A percentile compares a stretch with the other conserved stretches of the same genome.
Evolutionary conservation across 106 monocot genomes (phyloP).

Genomic region (Acorus calamus): DNA sequence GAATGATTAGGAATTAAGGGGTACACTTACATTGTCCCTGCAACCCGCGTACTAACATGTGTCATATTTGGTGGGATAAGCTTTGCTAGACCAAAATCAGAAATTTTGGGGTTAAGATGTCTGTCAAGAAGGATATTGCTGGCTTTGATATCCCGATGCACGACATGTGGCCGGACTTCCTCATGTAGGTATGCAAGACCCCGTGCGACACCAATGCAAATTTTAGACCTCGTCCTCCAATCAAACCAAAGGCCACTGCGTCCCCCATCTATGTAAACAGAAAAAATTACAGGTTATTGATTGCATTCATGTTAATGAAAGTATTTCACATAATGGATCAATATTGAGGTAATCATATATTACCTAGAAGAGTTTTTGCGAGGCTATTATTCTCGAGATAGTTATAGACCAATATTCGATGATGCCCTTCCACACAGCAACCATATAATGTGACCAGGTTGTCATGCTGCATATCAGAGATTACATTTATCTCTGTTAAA

Average conservation of each 20-base stretch:
- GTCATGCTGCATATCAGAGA: constrained; percentile 36
- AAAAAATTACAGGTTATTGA: neutral
- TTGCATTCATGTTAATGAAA: too few species aligned
- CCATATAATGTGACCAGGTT: constrained; percentile 52
- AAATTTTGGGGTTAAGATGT: constrained; percentile 33
- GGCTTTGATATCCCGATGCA: constrained; percentile 40
- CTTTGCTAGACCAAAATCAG: constrained; percentile 45
- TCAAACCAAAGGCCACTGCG: constrained; percentile 11
- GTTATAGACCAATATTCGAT: constrained; percentile 51
- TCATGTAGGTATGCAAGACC: constrained; percentile 40
- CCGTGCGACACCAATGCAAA: constrained; percentile 34
- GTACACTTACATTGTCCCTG: constrained; percentile 29
- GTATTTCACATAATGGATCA: too few species aligned
- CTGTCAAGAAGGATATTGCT: constrained; percentile 42
- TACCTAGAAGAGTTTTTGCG: constrained; percentile 53
- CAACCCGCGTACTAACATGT: constrained; percentile 37
- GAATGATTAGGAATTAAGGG: neutral
- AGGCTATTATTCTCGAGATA: constrained; percentile 57
- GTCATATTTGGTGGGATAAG: constrained; percentile 23
- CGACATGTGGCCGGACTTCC: constrained; percentile 19
- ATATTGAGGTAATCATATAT: too few species aligned
- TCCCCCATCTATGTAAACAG: constrained; percentile 6
- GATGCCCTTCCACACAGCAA: constrained; percentile 39
- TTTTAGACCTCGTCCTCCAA: constrained; percentile 21
- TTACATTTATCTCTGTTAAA: constrained; percentile 35